Base-by-base conservation (phyloP, 2,329 filamentous ascomycete genomes). In the Fonsecaea nubica region DNA sequence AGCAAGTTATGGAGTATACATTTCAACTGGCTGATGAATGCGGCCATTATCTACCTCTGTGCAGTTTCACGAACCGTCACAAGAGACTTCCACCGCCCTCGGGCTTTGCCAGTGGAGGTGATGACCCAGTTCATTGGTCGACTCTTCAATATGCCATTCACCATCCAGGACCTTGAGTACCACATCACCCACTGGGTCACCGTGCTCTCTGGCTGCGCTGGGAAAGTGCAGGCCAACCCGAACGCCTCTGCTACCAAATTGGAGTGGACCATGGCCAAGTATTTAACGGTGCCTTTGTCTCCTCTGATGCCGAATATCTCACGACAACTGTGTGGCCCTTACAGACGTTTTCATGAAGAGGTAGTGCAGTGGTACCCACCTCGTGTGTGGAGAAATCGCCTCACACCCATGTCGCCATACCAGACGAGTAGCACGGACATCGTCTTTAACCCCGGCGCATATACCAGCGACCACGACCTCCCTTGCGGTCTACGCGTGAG, bases 1-100 rank as follows among this genome's bases (percentile, higher is more conserved):
- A 33, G 18, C 30, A 21, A 35, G 2, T 5, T 13, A n/a, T 33
- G 52, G 52, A 36, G 30, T 3, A 9, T 3, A n/a, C 52, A n/a
- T 55, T 55, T 55, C 33, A 55, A 55, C 12, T 55, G 52, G 52
- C 30, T 55, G 30, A 55, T 55, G 52, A 55, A 55, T 15, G 52
- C 52, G 52, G 52, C 52, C 30, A 55, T 55, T 55, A 5, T 55
- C 33, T 55, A 35, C 52, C 5, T 55, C 1, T 25, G 52, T 12
- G 52, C 30, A n/a, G 10, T n/a, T 15, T 18, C 30, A 7, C 9
- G 12, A 33, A 8, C 52, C 30, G 6, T 35, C 30, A 33, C 13
- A 7, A 36, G 33, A 30, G 30, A 32, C 9, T 36, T 35, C 21
- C 25, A 35, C 10, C 3, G 35, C 30, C 52, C 52, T 8, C 52